Evolutionary conservation across 1,284 basidiomycete species (phyloP), one percentile per base, ranked within the genome.

Genomic region (Boletus semigastroideus): DNA sequence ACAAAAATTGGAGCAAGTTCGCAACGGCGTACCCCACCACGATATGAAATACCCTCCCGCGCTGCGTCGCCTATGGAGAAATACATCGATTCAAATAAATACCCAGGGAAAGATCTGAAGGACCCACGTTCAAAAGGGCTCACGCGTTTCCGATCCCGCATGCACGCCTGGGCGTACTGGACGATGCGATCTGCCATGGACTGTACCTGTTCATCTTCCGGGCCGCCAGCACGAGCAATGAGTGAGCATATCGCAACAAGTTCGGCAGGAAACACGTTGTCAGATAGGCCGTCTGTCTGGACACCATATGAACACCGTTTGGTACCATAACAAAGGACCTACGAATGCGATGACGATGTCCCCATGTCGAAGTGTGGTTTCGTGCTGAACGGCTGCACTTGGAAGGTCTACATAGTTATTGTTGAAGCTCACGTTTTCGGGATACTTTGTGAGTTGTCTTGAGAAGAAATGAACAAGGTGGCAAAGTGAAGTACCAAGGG

Each of bases 271-370:
- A 87, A 92, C 22, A 94, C 88, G 62, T 95, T 95, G 66, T 95
- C 93, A 33, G 87, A 84, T 42, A 94, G 73, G 2, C 92, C 92
- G 62, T 95, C 92, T 19, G 92, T 94, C 83, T 91, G 72, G 57
- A 47, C 66, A 58, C 30, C 67, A 38, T 27, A 53, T 62, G 43
- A 50, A 45, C 13, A 17, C 8, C 44, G n/a, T 37, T 36, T 28
- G 11, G 46, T 36, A 31, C 19, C 19, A 38, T 16, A 5, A 5
- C 1, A 33, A 16, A 44, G 27, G 16, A 72, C 83, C 41, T 59
- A 88, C 88, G 66, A 85, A 90, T 63, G 78, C 76, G 47, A 91
- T 74, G 49, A 92, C 72, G 30, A 90, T 78, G 62, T 91, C 88
- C 1, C 87, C 88, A 60, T 89, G 84, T 49, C 84, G 75, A 37